Base-by-base conservation (phyloP, 2,329 filamentous ascomycete genomes). In the Fusarium fracticaudum region DNA sequence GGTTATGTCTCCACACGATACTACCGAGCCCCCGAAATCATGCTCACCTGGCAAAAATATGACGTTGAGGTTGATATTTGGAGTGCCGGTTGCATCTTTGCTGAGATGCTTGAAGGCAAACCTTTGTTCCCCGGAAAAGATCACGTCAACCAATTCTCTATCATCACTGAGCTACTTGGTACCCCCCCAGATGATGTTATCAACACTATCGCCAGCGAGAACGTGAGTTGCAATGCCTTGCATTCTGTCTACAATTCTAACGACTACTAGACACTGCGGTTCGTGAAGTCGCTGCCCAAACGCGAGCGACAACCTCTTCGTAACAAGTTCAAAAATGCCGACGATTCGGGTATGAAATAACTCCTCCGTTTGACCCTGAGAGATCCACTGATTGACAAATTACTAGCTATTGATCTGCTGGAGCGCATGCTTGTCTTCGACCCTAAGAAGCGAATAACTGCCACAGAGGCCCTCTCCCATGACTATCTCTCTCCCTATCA, bases 31-130 rank as follows among this genome's bases (percentile, higher is more conserved):
- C 96, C 96, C 24, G 96, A 99, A 85, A 99, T 99, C 82, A 99
- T 99, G 96, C 94, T 99, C 82, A 98, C 96, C 75, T 99, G 96
- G 96, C 96, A 99, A 87, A 99, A 99, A 87, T 99, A 99, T 85
- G 96, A 99, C 78, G 92, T 98, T 54, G 96, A 98, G 86, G 96
- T 99, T 67, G 96, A 99, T 83, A 98, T 99, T 82, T 99, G 96
- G 96, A 98, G 96, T 82, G 96, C 96, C 24, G 96, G 96, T 70
- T 99, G 96, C 85, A 99, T 99, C 82, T 98, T 99, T 79, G 96
- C 96, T 47, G 96, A 99, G 86, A 99, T 99, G 96, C 89, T 99
- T 68, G 96, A 98, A 86, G 96, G 96, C 81, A 98, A 98, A 86
- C 96, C 96, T 38, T 87, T 99, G 29, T 99, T 99, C 88, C 96